A percentile compares a stretch with the other conserved stretches of the same genome.
phyloP scores from a whole-genome alignment of 1,139 yeast genomes.

The Pichia sp. region DNA sequence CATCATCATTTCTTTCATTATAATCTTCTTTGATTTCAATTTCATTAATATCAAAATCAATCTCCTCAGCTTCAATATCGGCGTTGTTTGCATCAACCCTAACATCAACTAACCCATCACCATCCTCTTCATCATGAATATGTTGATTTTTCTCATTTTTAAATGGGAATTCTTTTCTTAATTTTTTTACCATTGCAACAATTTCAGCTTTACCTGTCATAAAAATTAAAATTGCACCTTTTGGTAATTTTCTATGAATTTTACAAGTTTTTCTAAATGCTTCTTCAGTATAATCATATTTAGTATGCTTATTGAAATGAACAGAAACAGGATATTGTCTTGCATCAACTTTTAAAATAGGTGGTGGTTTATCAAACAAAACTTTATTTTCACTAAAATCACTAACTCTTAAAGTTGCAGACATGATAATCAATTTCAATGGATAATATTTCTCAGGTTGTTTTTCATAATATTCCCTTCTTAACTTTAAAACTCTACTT shows the following conservation, averaged over 20 bases:
- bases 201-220: slow-evolving; percentile 95
- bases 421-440: slow-evolving; percentile 72
- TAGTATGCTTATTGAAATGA: slow-evolving; percentile 81
- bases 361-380: slow-evolving; percentile 76
- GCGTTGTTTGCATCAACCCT: slow-evolving; percentile 54
- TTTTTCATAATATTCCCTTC: slow-evolving; percentile 50
- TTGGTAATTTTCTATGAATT: slow-evolving; percentile 80
- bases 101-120: slow-evolving; percentile 39
- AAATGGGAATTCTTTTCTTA: slow-evolving; percentile 66
- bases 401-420: slow-evolving; percentile 90
- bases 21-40: slow-evolving; percentile 31
- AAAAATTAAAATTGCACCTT: slow-evolving; percentile 89
- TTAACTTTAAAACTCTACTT: slow-evolving; percentile 74
- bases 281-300: slow-evolving; percentile 75
- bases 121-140: slow-evolving; percentile 20
- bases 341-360: slow-evolving; percentile 85
- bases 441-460: slow-evolving; percentile 50
- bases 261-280: slow-evolving; percentile 81
- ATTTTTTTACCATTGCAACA: slow-evolving; percentile 60
- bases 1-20: slow-evolving; percentile 29
- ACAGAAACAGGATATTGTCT: slow-evolving; percentile 92
- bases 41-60: slow-evolving; percentile 54
- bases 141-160: slow-evolving; percentile 30
- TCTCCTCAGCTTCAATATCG: slow-evolving; percentile 79
- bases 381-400: slow-evolving; percentile 81